Evolutionary conservation across 805 yeast genomes (phyloP), one percentile per base, ranked within the genome.

Genomic region (Grigorovia jiainica): DNA sequence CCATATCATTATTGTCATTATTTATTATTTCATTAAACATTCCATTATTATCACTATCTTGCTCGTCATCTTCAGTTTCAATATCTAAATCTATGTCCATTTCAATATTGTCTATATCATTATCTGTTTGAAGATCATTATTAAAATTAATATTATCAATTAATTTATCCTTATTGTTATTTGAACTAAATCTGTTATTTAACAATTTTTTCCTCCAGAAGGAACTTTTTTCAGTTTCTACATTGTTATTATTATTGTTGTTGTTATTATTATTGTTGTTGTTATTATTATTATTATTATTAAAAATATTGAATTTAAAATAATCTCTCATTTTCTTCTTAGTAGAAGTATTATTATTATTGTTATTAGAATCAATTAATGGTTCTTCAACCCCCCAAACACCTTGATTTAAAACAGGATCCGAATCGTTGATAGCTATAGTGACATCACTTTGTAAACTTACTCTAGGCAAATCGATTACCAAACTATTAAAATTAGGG

Each of bases 281-380:
- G 35, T 23, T 43, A 24, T n/a, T 46, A 20, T 25, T 25, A 10
- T 10, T 25, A n/a, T 11, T 11, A 13, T 27, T 43, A 18, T 48
- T 48, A 27, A 58, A 57, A 25, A 57, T 41, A 43, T 52, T 58
- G 17, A 58, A 41, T 43, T 57, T 58, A 35, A 57, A 57, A 39
- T 55, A 57, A 41, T 55, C 56, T 41, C 44, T 51, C 7, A 55
- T 51, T 42, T 48, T 52, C 42, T 53, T 50, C 42, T 47, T 45
- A 39, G 42, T 31, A 20, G 30, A 43, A 6, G 38, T 36, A 9
- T 11, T 42, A 38, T 31, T 35, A 37, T n/a, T 18, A 15, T 23
- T 30, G 5, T 13, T 25, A 21, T 20, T 19, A 4, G 30, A 9
- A 27, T 13, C 4, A 7, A 31, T 17, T 13, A 15, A 38, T 2